phyloP scores from a whole-genome alignment of 441 rosid genomes.

The Melastoma candidum region DNA sequence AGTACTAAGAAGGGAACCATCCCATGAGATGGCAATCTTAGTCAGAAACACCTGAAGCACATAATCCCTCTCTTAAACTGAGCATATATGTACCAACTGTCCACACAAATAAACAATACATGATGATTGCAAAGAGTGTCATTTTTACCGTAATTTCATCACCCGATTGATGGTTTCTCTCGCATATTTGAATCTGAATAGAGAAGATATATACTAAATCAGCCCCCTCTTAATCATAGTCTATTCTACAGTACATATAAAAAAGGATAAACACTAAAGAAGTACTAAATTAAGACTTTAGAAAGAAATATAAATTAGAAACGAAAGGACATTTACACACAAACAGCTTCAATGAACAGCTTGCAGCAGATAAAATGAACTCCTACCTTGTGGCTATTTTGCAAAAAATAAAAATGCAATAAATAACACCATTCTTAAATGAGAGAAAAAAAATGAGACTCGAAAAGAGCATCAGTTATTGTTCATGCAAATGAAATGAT shows the following conservation, averaged over 20 bases:
- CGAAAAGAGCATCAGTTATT: too few species aligned
- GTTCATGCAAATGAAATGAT: too few species aligned
- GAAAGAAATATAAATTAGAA: too few species aligned
- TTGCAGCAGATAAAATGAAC: too few species aligned
- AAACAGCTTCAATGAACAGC: too few species aligned
- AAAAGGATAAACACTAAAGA: background rate
- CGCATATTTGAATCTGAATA: slow-evolving; percentile 80
- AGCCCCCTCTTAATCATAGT: slow-evolving; percentile 14
- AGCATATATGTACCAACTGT: too few species aligned
- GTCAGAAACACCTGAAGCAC: slow-evolving; percentile 55
- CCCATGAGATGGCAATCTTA: slow-evolving; percentile 62
- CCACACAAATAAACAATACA: slow-evolving; percentile 5
- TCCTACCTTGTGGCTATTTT: too few species aligned
- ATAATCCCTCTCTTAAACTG: slow-evolving; percentile 13
- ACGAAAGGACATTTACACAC: too few species aligned
- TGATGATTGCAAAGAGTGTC: slow-evolving; percentile 1
- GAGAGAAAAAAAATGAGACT: too few species aligned
- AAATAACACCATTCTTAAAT: too few species aligned
- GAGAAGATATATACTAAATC: slow-evolving; percentile 15
- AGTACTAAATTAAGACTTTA: too few species aligned
- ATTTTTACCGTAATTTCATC: slow-evolving; percentile 71
- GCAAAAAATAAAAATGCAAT: too few species aligned
- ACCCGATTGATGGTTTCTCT: slow-evolving; percentile 94
- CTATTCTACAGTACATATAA: background rate
- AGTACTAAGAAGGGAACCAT: slow-evolving; percentile 80